These are phyloP conservation scores for Lavandula angustifolia DNA, from an alignment of 257 asterid species.

Conservation along the genomic window DNA sequence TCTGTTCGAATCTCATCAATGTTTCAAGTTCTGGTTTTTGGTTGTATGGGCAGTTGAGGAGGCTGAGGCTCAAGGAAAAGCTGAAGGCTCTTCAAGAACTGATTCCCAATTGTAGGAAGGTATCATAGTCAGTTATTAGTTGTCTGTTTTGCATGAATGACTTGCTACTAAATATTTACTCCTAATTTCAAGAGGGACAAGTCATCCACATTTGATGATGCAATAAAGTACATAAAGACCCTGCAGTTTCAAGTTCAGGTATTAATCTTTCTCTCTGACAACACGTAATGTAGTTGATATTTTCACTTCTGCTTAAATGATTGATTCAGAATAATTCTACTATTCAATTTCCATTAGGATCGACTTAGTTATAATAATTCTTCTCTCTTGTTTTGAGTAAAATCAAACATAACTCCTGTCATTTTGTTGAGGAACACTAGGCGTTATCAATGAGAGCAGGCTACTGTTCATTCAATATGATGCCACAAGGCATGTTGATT, in stretches of 20 bases:
- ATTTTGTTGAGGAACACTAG: slow-evolving; percentile 6
- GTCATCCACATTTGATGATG: slow-evolving; percentile 41
- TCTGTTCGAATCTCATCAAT: no score
- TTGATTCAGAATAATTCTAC: no score
- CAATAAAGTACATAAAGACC: slow-evolving; percentile 40
- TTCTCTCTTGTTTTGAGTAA: neutral
- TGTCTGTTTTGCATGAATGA: neutral
- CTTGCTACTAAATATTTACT: neutral
- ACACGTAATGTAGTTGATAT: no score
- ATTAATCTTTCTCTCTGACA: neutral
- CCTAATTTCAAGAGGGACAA: slow-evolving; percentile 35
- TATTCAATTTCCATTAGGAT: no score
- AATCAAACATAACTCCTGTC: neutral
- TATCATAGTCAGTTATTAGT: neutral
- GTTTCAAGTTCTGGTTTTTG: no score
- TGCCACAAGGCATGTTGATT: slow-evolving; percentile 13
- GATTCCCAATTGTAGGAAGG: slow-evolving; percentile 42
- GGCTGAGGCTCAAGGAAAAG: slow-evolving; percentile 35
- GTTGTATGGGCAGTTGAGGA: slow-evolving; percentile 39
- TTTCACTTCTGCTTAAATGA: no score
- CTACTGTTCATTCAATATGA: slow-evolving; percentile 2
- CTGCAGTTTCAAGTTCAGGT: slow-evolving; percentile 38
- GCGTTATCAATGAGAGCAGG: slow-evolving; percentile 26
- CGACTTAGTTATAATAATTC: no score
- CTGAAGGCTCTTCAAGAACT: slow-evolving; percentile 38